phyloP scores from a whole-genome alignment of 2,329 filamentous ascomycete species.

The Xylariaceae sp. region DNA sequence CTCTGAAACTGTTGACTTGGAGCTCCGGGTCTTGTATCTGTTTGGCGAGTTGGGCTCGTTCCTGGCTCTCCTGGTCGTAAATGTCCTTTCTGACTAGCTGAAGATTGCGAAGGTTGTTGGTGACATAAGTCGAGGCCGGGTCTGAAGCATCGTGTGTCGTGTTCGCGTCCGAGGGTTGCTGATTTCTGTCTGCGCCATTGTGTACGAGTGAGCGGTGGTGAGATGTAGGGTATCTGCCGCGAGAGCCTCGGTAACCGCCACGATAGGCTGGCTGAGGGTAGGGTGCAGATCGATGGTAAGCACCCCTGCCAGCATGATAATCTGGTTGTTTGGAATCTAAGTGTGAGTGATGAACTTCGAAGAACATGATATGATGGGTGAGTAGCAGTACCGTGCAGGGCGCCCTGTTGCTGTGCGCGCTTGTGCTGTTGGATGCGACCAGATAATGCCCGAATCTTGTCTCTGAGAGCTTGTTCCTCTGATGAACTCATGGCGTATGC shows the following conservation, averaged over 20 bases:
- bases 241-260: conserved; percentile 24
- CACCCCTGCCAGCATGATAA: conserved; percentile 14
- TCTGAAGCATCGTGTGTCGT: conserved; percentile 9
- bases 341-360: conserved; percentile 2
- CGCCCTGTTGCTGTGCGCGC: conserved; percentile 50
- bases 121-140: conserved; percentile 54
- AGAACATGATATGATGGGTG: not conserved
- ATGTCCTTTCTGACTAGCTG: conserved; percentile 79
- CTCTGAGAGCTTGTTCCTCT: conserved; percentile 51
- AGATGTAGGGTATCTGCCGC: conserved; percentile 26
- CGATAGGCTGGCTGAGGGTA: conserved; percentile 26
- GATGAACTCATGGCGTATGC: conserved; percentile 23
- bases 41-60: conserved; percentile 67
- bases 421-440: conserved; percentile 80
- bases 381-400: conserved; percentile 26
- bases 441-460: conserved; percentile 50
- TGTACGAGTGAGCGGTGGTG: conserved; percentile 32
- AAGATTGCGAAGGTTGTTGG: conserved; percentile 70
- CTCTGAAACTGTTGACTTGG: conserved; percentile 49
- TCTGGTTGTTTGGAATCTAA: conserved; percentile 12
- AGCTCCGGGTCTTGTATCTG: conserved; percentile 60
- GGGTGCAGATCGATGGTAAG: conserved; percentile 25
- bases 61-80: conserved; percentile 69
- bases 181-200: conserved; percentile 27
- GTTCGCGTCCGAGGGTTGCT: conserved; percentile 33